Base-by-base conservation (phyloP, 306 rosid species). In the Crotalaria pallida region DNA sequence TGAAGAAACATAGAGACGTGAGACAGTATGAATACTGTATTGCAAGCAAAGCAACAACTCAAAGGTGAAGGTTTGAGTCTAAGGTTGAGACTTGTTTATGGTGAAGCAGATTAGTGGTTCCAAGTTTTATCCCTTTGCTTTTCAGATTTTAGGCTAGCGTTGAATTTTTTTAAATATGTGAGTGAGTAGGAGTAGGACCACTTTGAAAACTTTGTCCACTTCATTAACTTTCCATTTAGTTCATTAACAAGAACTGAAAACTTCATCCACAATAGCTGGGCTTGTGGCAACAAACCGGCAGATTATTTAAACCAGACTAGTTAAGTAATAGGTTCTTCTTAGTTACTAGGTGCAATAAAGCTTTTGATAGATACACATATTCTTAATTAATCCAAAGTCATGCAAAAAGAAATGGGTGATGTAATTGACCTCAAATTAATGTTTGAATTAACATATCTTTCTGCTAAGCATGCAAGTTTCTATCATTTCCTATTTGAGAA, bases 41-140 rank as follows among this genome's bases (percentile, higher is more conserved):
- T 88, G 82, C 48, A 88, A 86, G 96, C 89, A 61, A 90, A 88
- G 94, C 80, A 84, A 87, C 80, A 84, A 87, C 73, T 68, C 76
- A 72, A 82, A 26, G 48, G 59, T 23, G 34, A 68, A 64, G 76
- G 26, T 55, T 21, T 24, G 6, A 13, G 21, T 61, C 5, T 36
- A 50, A 62, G 29, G 22, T 33, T 10, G 55, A 19, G 24, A 72
- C 70, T 40, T 69, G 11, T 72, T 61, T 21, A 7, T 55, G 47
- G 49, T 0, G 33, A 57, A 58, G 48, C 56, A 29, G 18, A 64
- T 77, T 48, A 56, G 69, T 18, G 52, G 23, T 48, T 73, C 38
- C 33, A 56, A 72, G 61, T 41, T 67, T 19, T 72, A 45, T 36
- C 51, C 58, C 19, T 38, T 58, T 58, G 72, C 51, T 51, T 81